Base-by-base conservation (phyloP, 1,284 basidiomycete genomes). In the Inonotus hispidus region DNA sequence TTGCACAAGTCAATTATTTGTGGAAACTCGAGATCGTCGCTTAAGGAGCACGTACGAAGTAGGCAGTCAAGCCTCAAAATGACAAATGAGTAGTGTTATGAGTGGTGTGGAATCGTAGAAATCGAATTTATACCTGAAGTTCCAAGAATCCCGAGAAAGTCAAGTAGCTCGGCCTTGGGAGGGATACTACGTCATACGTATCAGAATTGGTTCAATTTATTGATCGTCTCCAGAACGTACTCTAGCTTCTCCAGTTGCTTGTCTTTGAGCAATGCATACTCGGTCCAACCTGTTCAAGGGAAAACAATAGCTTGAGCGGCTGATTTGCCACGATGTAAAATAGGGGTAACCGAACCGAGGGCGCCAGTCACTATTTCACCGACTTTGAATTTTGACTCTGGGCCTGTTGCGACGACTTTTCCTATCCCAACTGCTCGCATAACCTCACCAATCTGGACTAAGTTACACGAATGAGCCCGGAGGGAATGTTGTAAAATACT, bases 371-470 rank as follows among this genome's bases (percentile, higher is more conserved):
- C 90, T 46, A 82, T 66, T 66, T 93, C 88, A 13, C 90, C 92
- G n/a, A 76, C 76, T 61, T 75, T 74, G 68, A 88, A 78, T 54
- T 72, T 72, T 66, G 80, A 83, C 19, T 75, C 80, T 23, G 73
- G 72, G 46, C 29, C 68, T 59, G 0, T 87, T 87, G 79, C 75
- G 49, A 92, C 70, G 25, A 96, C 85, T 25, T 83, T 79, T 29
- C 87, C 93, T 19, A 95, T 72, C 2, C 83, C 90, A 2, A 66
- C 65, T 0, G 89, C 84, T 27, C 93, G 83, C 93, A 96, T 92
- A 27, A 85, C 84, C 71, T 87, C 90, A 25, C 90, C 90, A 63
- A 95, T 88, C 72, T 92, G 75, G 10, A 95, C 92, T 61, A 37
- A 70, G 32, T 68, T 49, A 6, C 27, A 8, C 16, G 29, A 16